These are phyloP conservation scores for Penicillium malachiteum DNA, from an alignment of 495 filamentous ascomycete genomes.

Conservation along the genomic window DNA sequence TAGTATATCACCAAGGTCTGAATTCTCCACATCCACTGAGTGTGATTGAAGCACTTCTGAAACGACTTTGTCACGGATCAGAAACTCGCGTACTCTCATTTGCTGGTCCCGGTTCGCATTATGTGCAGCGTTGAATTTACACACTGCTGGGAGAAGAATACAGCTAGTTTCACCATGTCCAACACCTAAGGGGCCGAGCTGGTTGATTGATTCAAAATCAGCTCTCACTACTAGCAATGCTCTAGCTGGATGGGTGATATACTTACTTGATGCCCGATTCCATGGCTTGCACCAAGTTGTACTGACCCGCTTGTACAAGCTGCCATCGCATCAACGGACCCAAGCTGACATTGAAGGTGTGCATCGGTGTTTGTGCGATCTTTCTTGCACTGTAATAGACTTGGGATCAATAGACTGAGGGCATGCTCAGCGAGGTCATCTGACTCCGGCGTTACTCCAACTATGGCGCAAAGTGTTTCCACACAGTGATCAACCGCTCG, in stretches of 20 bases:
- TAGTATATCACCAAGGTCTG: conserved; percentile 55
- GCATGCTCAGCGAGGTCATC: conserved; percentile 45
- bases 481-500: conserved; percentile 66
- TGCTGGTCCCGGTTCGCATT: conserved; percentile 50
- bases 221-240: background rate
- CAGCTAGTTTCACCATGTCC: conserved; percentile 67
- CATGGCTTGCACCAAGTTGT: conserved; percentile 60
- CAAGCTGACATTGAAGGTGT: conserved; percentile 52
- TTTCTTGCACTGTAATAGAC: conserved; percentile 49
- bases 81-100: conserved; percentile 41
- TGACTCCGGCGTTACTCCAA: conserved; percentile 33
- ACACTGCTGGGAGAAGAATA: conserved; percentile 60
- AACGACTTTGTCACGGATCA: conserved; percentile 49
- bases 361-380: conserved; percentile 46
- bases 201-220: background rate
- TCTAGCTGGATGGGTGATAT: background rate
- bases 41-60: conserved; percentile 37
- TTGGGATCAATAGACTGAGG: conserved; percentile 49
- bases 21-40: conserved; percentile 31
- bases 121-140: conserved; percentile 56
- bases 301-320: conserved; percentile 45
- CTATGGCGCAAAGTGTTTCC: conserved; percentile 52
- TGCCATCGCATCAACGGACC: conserved; percentile 56
- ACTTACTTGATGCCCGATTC: conserved; percentile 61
- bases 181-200: conserved; percentile 62